phyloP scores from a whole-genome alignment of 2,329 filamentous ascomycete species.

The Alternaria triticina region DNA sequence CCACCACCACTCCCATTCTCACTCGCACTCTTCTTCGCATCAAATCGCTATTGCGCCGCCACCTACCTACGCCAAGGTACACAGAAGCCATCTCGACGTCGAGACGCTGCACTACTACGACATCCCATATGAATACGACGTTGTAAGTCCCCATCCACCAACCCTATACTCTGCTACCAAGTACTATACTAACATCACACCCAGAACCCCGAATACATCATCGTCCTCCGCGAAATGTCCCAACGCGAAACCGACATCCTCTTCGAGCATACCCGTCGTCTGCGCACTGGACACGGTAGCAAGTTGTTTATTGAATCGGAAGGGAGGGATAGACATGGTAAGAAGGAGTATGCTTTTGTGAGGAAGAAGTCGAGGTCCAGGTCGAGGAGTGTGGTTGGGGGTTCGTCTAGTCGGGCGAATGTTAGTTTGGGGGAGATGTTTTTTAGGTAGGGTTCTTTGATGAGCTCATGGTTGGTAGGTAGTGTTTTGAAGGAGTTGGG shows the following conservation, averaged over 20 bases:
- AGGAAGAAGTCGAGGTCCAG: conserved; percentile 40
- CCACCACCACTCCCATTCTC: conserved; percentile 1
- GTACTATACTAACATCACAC: conserved; percentile 4
- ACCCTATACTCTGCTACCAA: neutral
- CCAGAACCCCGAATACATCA: conserved; percentile 55
- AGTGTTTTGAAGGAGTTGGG: neutral
- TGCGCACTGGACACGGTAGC: conserved; percentile 41
- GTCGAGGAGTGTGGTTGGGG: conserved; percentile 39
- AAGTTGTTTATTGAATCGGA: conserved; percentile 54
- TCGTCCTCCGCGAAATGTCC: conserved; percentile 58
- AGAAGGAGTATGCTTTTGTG: conserved; percentile 56
- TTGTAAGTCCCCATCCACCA: conserved; percentile 45
- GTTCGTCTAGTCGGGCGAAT: conserved; percentile 34
- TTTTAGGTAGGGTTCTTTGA: conserved; percentile 18
- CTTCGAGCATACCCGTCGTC: conserved; percentile 58
- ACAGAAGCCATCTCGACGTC: conserved; percentile 53
- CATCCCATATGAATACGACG: conserved; percentile 56
- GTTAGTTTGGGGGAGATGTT: conserved; percentile 45
- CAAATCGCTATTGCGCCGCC: conserved; percentile 29
- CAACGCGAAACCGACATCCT: conserved; percentile 56
- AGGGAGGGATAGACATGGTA: conserved; percentile 42
- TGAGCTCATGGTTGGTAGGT: neutral
- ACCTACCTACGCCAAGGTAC: conserved; percentile 57
- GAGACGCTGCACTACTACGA: conserved; percentile 58
- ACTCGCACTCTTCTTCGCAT: neutral